Evolutionary conservation across 345 rosid genomes (phyloP).

Genomic region (Salix purpurea): DNA sequence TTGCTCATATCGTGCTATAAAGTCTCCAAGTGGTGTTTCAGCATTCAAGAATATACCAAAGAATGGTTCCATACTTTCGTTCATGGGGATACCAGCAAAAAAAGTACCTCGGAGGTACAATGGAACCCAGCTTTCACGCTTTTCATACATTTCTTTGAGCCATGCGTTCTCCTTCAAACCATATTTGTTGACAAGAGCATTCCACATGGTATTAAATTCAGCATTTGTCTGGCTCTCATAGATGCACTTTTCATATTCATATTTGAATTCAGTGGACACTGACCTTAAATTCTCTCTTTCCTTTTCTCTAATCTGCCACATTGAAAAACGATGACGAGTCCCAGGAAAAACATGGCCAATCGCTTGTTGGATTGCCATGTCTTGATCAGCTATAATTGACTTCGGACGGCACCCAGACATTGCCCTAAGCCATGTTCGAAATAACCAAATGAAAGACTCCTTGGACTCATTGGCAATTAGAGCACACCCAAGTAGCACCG

Average conservation of each 20-base stretch:
- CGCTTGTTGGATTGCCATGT: constrained; percentile 62
- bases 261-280: constrained; percentile 50
- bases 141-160: constrained; percentile 68
- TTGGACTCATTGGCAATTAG: constrained; percentile 64
- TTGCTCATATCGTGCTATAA: constrained; percentile 57
- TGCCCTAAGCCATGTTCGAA: constrained; percentile 78
- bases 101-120: constrained; percentile 60
- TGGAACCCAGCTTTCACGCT: constrained; percentile 78
- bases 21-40: constrained; percentile 56
- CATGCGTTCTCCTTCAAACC: constrained; percentile 54
- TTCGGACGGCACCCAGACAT: constrained; percentile 69
- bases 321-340: constrained; percentile 70
- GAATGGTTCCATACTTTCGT: constrained; percentile 53
- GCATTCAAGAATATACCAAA: constrained; percentile 53
- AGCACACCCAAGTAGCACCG: constrained; percentile 86
- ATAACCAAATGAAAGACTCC: constrained; percentile 71
- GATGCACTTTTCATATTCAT: constrained; percentile 68
- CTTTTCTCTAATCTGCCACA: constrained; percentile 66
- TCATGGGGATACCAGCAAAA: constrained; percentile 69
- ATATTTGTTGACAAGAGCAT: constrained; percentile 50
- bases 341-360: constrained; percentile 64
- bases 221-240: constrained; percentile 57
- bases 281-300: constrained; percentile 57
- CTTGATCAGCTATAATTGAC: constrained; percentile 83
- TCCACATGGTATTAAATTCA: constrained; percentile 71